These are phyloP conservation scores for Boletus reticuloceps DNA, from an alignment of 768 basidiomycete genomes.

Conservation along the genomic window DNA sequence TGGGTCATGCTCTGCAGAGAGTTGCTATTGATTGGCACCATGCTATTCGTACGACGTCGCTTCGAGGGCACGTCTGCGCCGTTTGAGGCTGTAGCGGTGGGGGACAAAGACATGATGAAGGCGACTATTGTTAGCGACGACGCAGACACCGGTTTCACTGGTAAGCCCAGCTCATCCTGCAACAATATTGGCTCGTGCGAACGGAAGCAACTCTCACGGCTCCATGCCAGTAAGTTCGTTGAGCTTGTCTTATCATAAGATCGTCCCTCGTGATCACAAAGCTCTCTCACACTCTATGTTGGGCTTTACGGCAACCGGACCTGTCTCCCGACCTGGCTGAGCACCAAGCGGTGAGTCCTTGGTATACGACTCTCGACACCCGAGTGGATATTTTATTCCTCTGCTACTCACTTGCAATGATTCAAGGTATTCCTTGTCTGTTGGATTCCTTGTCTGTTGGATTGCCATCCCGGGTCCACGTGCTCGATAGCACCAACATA, in stretches of 20 bases:
- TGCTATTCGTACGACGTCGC: constrained; percentile 51
- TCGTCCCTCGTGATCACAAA: too few species aligned
- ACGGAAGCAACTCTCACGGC: too few species aligned
- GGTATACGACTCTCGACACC: too few species aligned
- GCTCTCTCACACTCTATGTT: too few species aligned
- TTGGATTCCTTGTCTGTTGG: background rate
- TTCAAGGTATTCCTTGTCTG: background rate
- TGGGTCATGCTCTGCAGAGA: constrained; percentile 32
- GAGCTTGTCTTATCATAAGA: too few species aligned
- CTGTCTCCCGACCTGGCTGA: too few species aligned
- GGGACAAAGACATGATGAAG: constrained; percentile 62
- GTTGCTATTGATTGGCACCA: constrained; percentile 10
- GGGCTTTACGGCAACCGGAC: too few species aligned
- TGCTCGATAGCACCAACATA: background rate
- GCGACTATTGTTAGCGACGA: constrained; percentile 16
- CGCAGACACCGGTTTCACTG: constrained; percentile 12
- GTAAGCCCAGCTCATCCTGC: background rate
- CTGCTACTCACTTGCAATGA: background rate
- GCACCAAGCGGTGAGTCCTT: too few species aligned
- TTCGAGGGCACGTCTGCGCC: constrained; percentile 54
- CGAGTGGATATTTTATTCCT: too few species aligned
- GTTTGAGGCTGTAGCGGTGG: constrained; percentile 55
- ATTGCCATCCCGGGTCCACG: background rate
- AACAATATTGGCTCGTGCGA: too few species aligned
- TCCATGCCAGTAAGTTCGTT: too few species aligned